Evolutionary conservation across 257 asterid genomes (phyloP), one percentile per base, ranked within the genome.

Genomic region (Plantago elongata): DNA sequence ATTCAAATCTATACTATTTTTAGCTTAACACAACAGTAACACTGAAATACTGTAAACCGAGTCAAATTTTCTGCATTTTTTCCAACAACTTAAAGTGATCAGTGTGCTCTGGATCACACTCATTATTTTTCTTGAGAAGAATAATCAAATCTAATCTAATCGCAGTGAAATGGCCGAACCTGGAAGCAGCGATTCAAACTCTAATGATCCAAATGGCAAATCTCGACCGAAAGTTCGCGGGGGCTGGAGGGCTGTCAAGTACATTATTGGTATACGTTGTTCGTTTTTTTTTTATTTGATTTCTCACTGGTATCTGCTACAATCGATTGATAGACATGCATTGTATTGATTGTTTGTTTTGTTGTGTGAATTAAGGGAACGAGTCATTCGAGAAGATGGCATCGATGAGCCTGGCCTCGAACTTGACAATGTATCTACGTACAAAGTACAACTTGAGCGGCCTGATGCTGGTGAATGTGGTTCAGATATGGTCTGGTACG

Each of bases 341-440:
- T 56, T 22, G 27, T 22, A 22, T 22, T 16, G 14, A 22, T 22
- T 16, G 14, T 51, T 43, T 11, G 5, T 64, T 29, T 27, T 1
- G 9, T 30, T 45, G 16, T 10, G 49, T 6, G 38, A 16, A 34
- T 57, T 30, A 55, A 81, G 95, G 84, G 12, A 86, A 89, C 60
- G 97, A 89, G 62, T 79, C 95, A n/a, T 89, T 89, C 63, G 97
- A 89, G 82, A 89, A 89, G 64, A 29, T 89, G 77, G 97, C 95
- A 0, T 84, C 97, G 13, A 83, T 86, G 81, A 83, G 95, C 78
- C 77, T 89, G 65, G 66, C 77, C 3, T 72, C 88, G 0, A 89
- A 89, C 75, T 66, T 89, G 50, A 84, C 90, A 2, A 72, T 87
- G 3, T 89, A 89, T 62, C 68, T 89, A 27, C 84, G 78, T 0